Conservation (phyloP, 164 flowering plant species). For the Vitis cinerea region DNA sequence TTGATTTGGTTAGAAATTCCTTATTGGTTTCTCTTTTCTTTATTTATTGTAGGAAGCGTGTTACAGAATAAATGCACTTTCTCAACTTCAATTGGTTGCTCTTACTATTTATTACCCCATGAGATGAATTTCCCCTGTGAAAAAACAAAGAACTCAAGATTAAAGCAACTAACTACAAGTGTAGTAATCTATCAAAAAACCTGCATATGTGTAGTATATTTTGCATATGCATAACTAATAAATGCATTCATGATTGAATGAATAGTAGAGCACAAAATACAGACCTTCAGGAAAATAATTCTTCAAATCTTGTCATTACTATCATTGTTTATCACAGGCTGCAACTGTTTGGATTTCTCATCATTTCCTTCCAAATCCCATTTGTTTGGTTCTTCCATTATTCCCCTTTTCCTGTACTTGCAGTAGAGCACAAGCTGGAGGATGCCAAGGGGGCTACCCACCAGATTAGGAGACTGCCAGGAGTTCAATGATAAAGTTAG, state of each 20-base stretch:
- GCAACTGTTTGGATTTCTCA: constrained; percentile 17
- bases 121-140: not conserved
- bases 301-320: constrained; percentile 14
- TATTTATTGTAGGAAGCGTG: too few species aligned
- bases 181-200: too few species aligned
- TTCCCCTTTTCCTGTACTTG: constrained; percentile 40
- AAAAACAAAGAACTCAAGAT: not conserved
- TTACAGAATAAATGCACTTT: too few species aligned
- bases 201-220: too few species aligned
- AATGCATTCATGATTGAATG: not conserved
- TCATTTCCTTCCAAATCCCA: constrained; percentile 33
- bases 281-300: not conserved
- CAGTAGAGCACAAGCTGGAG: constrained; percentile 54
- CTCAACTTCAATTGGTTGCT: too few species aligned
- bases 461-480: constrained; percentile 54
- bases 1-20: too few species aligned
- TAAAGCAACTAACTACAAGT: too few species aligned
- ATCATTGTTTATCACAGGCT: constrained; percentile 2
- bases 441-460: constrained; percentile 47
- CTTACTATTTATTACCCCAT: not conserved
- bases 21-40: too few species aligned
- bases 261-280: not conserved
- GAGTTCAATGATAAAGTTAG: not conserved
- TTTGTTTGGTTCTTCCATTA: constrained; percentile 30
- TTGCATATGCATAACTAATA: not conserved